phyloP scores from a whole-genome alignment of 768 basidiomycete species.

The Amanita pseudoporphyria region DNA sequence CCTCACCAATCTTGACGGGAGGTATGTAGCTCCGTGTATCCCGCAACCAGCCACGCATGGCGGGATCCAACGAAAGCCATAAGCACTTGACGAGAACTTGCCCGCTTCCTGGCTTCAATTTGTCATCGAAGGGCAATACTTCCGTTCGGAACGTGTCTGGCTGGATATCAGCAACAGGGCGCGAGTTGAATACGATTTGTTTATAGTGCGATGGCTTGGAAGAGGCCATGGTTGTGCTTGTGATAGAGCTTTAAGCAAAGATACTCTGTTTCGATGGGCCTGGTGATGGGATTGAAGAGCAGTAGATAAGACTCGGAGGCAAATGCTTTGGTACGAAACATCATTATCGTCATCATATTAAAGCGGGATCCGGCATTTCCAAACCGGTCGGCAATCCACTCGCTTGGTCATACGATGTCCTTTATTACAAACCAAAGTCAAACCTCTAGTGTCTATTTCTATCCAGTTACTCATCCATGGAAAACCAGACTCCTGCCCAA shows the following conservation, averaged over 20 bases:
- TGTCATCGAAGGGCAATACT: conserved; percentile 32
- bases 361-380: too few species aligned
- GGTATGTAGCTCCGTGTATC: conserved; percentile 63
- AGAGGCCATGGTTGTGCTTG: background rate
- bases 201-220: conserved; percentile 32
- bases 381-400: too few species aligned
- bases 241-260: background rate
- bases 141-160: conserved; percentile 67
- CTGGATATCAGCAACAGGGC: conserved; percentile 60
- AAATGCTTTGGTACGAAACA: too few species aligned
- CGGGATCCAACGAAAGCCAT: conserved; percentile 79
- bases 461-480: too few species aligned
- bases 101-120: conserved; percentile 38
- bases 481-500: too few species aligned
- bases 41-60: conserved; percentile 78
- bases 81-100: conserved; percentile 70
- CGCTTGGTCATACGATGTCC: too few species aligned
- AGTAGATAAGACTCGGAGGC: too few species aligned
- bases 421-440: too few species aligned
- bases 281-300: too few species aligned
- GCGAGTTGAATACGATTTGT: conserved; percentile 65
- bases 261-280: too few species aligned
- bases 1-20: conserved; percentile 64
- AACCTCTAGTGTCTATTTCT: too few species aligned
- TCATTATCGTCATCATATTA: too few species aligned